Percentiles rank a stretch among this genome's conserved stretches.
These are phyloP conservation scores for Pythium monospermum DNA, from an alignment of 352 stramenopile genomes.

Conservation along the genomic window DNA sequence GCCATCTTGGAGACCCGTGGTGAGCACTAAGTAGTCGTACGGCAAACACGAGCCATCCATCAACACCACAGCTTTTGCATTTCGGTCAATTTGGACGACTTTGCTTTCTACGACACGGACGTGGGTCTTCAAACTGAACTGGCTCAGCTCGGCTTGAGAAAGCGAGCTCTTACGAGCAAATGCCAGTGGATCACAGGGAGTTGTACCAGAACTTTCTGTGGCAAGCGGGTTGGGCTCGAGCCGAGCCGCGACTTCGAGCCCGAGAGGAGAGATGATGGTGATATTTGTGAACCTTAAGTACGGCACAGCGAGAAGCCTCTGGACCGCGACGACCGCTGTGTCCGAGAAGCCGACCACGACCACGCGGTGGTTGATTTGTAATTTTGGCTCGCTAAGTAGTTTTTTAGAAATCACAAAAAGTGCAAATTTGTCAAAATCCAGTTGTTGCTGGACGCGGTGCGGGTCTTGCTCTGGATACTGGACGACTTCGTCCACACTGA, in stretches of 20 bases:
- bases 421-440: slow-evolving; percentile 36
- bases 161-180: slow-evolving; percentile 50
- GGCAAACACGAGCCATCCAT: slow-evolving; percentile 54
- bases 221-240: slow-evolving; percentile 17
- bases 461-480: slow-evolving; percentile 48
- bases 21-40: slow-evolving; percentile 67
- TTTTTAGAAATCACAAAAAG: slow-evolving; percentile 86
- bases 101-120: slow-evolving; percentile 39
- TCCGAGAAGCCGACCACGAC: slow-evolving; percentile 85
- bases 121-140: slow-evolving; percentile 39
- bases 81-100: slow-evolving; percentile 52
- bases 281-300: slow-evolving; percentile 86
- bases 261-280: slow-evolving; percentile 76
- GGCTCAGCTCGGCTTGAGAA: slow-evolving; percentile 24
- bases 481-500: slow-evolving; percentile 39
- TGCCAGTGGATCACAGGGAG: slow-evolving; percentile 21
- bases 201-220: background rate
- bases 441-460: slow-evolving; percentile 14
- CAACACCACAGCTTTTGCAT: slow-evolving; percentile 44
- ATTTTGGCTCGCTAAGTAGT: slow-evolving; percentile 83
- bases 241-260: slow-evolving; percentile 36
- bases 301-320: slow-evolving; percentile 68
- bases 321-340: slow-evolving; percentile 69
- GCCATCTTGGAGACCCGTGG: slow-evolving; percentile 45
- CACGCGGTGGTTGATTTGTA: slow-evolving; percentile 75